phyloP scores from a whole-genome alignment of 23 red algal genomes.

The Gracilaria caudata region DNA sequence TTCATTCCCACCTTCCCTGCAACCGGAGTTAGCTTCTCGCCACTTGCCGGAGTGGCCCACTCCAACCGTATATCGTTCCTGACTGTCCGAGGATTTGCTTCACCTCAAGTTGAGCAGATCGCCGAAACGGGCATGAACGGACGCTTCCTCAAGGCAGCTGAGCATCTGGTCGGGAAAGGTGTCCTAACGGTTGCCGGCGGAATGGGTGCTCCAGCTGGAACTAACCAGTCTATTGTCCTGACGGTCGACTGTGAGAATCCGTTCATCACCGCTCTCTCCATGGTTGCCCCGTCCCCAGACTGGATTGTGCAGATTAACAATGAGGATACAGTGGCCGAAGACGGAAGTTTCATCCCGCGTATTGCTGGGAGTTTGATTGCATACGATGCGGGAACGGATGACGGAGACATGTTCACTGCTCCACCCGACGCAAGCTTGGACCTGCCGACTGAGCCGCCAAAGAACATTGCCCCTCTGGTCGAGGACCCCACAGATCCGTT shows the following conservation, averaged over 20 bases:
- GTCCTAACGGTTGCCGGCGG: background rate
- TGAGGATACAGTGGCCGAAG: background rate
- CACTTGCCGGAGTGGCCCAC: conserved; percentile 34
- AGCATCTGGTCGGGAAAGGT: background rate
- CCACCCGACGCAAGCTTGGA: conserved; percentile 45
- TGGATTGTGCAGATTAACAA: conserved; percentile 69
- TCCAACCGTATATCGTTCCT: conserved; percentile 56
- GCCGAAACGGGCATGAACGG: conserved; percentile 51
- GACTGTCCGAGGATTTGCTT: conserved; percentile 43
- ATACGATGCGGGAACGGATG: conserved; percentile 58
- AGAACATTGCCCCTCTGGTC: conserved; percentile 57
- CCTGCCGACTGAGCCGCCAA: conserved; percentile 36
- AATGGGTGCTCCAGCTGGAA: background rate
- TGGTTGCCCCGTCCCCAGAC: conserved; percentile 58
- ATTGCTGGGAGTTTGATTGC: conserved; percentile 37
- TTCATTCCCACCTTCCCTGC: conserved; percentile 28
- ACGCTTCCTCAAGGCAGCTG: conserved; percentile 14
- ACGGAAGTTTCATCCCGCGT: conserved; percentile 4
- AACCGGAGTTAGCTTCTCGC: conserved; percentile 40
- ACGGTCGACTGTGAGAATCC: conserved; percentile 47
- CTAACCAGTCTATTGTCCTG: background rate
- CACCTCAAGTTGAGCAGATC: conserved; percentile 36
- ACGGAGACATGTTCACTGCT: conserved; percentile 33
- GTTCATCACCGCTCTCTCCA: conserved; percentile 47
- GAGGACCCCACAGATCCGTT: conserved; percentile 56